Conservation (phyloP, 1,139 yeast genomes). For the Arxiozyma heterogenica region DNA sequence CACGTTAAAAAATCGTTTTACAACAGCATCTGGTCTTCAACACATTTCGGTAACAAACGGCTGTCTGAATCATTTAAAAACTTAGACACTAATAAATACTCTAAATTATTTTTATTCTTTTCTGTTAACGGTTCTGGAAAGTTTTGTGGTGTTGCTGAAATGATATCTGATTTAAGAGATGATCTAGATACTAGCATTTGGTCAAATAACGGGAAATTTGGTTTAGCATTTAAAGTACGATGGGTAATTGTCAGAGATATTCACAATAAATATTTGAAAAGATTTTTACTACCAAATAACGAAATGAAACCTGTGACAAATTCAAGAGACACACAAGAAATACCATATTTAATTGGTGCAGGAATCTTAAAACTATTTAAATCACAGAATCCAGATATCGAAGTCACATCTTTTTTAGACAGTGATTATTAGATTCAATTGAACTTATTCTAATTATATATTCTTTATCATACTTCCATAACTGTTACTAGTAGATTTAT, state of each 20-base stretch:
- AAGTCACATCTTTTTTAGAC: conserved; percentile 7
- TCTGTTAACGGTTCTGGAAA: conserved; percentile 53
- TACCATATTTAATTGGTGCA: conserved; percentile 36
- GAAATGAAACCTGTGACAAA: conserved; percentile 46
- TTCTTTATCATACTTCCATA: too few relatives aligned
- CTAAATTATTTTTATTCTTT: conserved; percentile 40
- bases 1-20: conserved; percentile 44
- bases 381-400: conserved; percentile 3
- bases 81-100: conserved; percentile 16
- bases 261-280: conserved; percentile 40
- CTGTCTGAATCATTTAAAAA: conserved; percentile 35
- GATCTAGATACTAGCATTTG: conserved; percentile 39
- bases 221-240: conserved; percentile 43
- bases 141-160: conserved; percentile 56
- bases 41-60: conserved; percentile 47
- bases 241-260: conserved; percentile 47
- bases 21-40: conserved; percentile 51
- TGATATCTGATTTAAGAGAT: conserved; percentile 36
- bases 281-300: conserved; percentile 38
- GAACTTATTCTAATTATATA: too few relatives aligned
- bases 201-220: conserved; percentile 40
- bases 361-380: conserved; percentile 41
- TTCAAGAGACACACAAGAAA: conserved; percentile 55
- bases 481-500: not conserved
- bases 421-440: not conserved